These are phyloP conservation scores for Raphanus hybrid DNA, from an alignment of 441 rosid species.

Conservation along the genomic window DNA sequence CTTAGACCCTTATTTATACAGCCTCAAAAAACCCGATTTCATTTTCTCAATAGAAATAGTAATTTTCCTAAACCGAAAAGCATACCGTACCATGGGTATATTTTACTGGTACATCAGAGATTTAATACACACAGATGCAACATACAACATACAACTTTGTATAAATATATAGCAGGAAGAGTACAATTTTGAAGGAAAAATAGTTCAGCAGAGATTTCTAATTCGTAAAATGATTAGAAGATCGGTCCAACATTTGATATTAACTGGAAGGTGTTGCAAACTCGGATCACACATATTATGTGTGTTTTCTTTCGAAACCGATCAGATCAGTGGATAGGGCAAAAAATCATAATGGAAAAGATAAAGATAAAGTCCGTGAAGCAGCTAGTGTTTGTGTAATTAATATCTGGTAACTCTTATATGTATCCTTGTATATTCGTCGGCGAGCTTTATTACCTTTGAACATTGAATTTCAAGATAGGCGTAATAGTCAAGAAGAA, in stretches of 20 bases:
- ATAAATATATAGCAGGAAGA: background rate
- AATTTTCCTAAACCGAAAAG: too few relatives aligned
- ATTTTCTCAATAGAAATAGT: too few relatives aligned
- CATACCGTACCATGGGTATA: too few relatives aligned
- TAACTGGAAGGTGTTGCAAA: too few relatives aligned
- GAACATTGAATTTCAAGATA: background rate
- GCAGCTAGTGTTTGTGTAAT: background rate
- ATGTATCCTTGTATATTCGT: background rate
- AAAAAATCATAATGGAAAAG: background rate
- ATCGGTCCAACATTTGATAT: too few relatives aligned
- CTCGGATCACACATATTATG: too few relatives aligned
- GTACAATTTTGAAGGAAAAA: background rate
- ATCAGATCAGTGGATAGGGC: too few relatives aligned
- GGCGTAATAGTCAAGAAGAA: constrained; percentile 2
- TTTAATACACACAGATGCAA: too few relatives aligned
- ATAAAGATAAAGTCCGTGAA: background rate
- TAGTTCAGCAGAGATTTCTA: background rate
- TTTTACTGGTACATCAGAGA: too few relatives aligned
- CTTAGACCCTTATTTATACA: too few relatives aligned
- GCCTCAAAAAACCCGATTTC: too few relatives aligned
- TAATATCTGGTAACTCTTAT: background rate
- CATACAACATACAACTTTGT: background rate
- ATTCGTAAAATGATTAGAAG: background rate
- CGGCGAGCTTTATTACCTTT: background rate
- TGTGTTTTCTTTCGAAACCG: too few relatives aligned